A percentile compares a stretch with the other conserved stretches of the same genome.
phyloP scores from a whole-genome alignment of 306 rosid genomes.

The Malus sylvestris region DNA sequence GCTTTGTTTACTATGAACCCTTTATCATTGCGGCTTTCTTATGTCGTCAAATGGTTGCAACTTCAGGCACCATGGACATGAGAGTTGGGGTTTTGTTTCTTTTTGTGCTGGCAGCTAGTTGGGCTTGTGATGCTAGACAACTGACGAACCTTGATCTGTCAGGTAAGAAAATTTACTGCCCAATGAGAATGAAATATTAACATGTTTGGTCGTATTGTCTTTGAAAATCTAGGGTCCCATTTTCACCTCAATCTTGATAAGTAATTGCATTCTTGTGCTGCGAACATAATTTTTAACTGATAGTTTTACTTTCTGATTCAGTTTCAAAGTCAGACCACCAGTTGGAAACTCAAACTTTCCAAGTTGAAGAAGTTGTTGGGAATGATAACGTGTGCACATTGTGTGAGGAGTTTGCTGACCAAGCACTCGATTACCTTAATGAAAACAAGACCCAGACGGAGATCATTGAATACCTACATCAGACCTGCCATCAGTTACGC shows the following conservation, averaged over 20 bases:
- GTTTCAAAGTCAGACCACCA: slow-evolving; percentile 35
- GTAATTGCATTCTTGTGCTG: neutral
- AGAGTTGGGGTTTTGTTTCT: slow-evolving; percentile 50
- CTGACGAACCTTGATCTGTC: neutral
- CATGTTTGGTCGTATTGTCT: neutral
- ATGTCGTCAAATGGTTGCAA: neutral
- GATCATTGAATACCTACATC: slow-evolving; percentile 46
- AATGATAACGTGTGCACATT: slow-evolving; percentile 49
- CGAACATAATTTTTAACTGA: neutral
- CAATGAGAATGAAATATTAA: neutral
- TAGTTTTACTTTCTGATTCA: slow-evolving; percentile 11
- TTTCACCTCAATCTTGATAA: neutral
- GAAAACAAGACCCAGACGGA: slow-evolving; percentile 66
- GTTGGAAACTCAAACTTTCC: slow-evolving; percentile 9
- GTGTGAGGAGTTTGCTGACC: slow-evolving; percentile 61
- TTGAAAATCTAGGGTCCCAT: neutral
- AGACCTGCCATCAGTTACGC: slow-evolving; percentile 37
- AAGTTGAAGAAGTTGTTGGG: slow-evolving; percentile 8
- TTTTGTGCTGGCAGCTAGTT: slow-evolving; percentile 43
- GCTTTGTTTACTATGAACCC: neutral
- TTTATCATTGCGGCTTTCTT: neutral
- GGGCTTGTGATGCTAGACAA: slow-evolving; percentile 50
- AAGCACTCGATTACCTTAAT: slow-evolving; percentile 58
- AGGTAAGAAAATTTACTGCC: slow-evolving; percentile 2
- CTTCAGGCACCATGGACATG: slow-evolving; percentile 47